These are phyloP conservation scores for Volvox reticuliferus DNA, from an alignment of 139 green algal species.

Conservation along the genomic window DNA sequence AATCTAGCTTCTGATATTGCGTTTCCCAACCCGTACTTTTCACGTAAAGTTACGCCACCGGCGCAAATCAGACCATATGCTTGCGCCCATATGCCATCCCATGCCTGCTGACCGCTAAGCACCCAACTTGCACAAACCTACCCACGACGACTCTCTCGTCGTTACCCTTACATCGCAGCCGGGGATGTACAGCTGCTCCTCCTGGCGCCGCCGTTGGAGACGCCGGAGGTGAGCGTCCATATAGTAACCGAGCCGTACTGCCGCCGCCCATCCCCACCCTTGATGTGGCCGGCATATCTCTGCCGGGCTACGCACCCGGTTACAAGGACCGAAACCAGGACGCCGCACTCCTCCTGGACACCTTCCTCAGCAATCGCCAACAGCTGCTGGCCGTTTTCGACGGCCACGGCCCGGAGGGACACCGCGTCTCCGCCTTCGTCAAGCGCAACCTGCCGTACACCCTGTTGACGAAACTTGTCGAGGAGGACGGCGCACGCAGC, in stretches of 20 bases:
- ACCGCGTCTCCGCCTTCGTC: slow-evolving; percentile 39
- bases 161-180: too few species aligned
- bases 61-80: too few species aligned
- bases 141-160: too few species aligned
- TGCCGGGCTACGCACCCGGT: slow-evolving; percentile 56
- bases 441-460: slow-evolving; percentile 35
- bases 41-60: too few species aligned
- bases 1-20: too few species aligned
- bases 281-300: slow-evolving; percentile 26
- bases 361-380: slow-evolving; percentile 36
- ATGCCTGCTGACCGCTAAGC: too few species aligned
- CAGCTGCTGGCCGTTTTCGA: slow-evolving; percentile 41
- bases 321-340: slow-evolving; percentile 67
- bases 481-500: background rate
- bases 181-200: too few species aligned
- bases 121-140: too few species aligned
- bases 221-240: too few species aligned
- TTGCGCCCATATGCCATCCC: too few species aligned
- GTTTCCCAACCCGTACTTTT: too few species aligned
- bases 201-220: too few species aligned
- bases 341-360: slow-evolving; percentile 34
- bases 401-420: slow-evolving; percentile 51
- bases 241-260: background rate
- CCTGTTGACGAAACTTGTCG: slow-evolving; percentile 29
- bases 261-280: background rate